These are phyloP conservation scores for Ophiostoma sp. DNA, from an alignment of 2,329 filamentous ascomycete genomes.

Conservation along the genomic window DNA sequence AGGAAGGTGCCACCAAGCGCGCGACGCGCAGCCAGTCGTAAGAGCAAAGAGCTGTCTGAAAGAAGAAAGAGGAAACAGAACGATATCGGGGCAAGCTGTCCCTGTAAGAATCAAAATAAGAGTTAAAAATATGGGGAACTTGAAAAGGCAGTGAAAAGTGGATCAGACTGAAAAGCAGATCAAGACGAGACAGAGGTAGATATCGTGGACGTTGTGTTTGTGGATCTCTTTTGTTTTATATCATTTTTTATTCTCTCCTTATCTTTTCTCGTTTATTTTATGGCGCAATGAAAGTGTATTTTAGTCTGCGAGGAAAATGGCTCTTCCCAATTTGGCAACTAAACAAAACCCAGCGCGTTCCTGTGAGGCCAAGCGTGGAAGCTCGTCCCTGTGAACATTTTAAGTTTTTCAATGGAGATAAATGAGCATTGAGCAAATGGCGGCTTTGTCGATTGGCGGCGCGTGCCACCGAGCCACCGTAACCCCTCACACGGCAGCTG, in stretches of 20 bases:
- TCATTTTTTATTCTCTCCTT: neutral
- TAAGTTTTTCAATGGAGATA: neutral
- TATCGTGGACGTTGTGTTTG: neutral
- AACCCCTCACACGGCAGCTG: neutral
- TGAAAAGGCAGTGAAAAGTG: neutral
- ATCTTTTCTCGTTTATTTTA: conserved; percentile 3
- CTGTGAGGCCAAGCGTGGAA: neutral
- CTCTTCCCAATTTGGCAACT: neutral
- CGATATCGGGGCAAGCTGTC: neutral
- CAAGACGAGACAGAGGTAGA: neutral
- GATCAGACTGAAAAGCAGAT: conserved; percentile 4
- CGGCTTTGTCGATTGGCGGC: neutral
- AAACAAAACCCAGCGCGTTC: neutral
- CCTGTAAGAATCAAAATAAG: neutral
- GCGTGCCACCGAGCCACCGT: neutral
- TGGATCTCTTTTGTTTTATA: conserved; percentile 11
- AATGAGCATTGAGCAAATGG: neutral
- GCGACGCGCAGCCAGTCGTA: conserved; percentile 56
- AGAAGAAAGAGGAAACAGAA: neutral
- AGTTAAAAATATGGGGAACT: neutral
- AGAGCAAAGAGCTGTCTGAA: conserved; percentile 12
- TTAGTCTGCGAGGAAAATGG: neutral
- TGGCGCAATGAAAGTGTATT: conserved; percentile 24
- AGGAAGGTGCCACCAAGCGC: conserved; percentile 66
- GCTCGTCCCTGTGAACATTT: conserved; percentile 3